Conservation (phyloP, 176 grass and related monocot species). For the Triticum timopheevii region DNA sequence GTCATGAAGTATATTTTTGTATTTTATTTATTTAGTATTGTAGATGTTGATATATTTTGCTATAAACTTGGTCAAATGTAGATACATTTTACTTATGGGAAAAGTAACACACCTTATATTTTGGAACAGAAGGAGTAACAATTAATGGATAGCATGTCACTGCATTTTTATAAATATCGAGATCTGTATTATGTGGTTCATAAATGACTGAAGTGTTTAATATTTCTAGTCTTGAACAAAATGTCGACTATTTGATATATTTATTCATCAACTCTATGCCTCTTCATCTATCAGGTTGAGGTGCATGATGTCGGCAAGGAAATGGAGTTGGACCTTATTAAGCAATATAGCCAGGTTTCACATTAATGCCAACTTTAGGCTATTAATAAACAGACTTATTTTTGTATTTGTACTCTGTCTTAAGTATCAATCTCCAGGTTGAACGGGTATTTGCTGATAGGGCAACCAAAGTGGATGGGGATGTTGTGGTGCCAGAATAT, state of each 20-base stretch:
- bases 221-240: slow-evolving; percentile 5
- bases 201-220: neutral
- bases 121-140: neutral
- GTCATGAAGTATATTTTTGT: neutral
- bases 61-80: neutral
- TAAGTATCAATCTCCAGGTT: slow-evolving; percentile 72
- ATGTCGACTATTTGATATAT: neutral
- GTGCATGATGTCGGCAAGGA: slow-evolving; percentile 99
- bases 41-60: neutral
- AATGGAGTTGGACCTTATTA: slow-evolving; percentile 99
- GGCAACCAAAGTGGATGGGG: slow-evolving; percentile 66
- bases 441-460: slow-evolving; percentile 99
- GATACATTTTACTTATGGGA: neutral
- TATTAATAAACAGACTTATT: slow-evolving; percentile 16
- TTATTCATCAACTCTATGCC: slow-evolving; percentile 6
- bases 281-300: slow-evolving; percentile 63
- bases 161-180: neutral
- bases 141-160: neutral
- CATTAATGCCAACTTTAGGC: neutral
- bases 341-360: slow-evolving; percentile 95
- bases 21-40: neutral
- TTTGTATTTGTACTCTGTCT: slow-evolving; percentile 23
- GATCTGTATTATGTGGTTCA: slow-evolving; percentile 3
- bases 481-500: slow-evolving; percentile 93
- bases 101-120: neutral